A percentile compares a stretch with the other conserved stretches of the same genome.
Evolutionary conservation across 441 rosid genomes (phyloP).

Genomic region (Erodium chrysanthum): DNA sequence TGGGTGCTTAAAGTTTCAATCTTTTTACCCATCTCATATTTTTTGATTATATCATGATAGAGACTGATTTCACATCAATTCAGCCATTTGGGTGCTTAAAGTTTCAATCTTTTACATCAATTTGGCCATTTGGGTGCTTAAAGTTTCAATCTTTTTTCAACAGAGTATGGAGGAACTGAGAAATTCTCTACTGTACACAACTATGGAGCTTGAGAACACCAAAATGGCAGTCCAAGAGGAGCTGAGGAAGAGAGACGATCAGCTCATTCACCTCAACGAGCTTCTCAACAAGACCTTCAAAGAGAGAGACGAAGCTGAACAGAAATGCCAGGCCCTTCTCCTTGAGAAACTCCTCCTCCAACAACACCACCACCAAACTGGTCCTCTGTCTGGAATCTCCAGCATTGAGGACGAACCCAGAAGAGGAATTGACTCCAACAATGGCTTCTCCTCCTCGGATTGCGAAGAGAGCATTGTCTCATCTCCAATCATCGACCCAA

Average conservation of each 20-base stretch:
- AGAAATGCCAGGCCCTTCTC: constrained; percentile 37
- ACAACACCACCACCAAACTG: constrained; percentile 20
- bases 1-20: not conserved
- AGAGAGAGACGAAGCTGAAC: constrained; percentile 46
- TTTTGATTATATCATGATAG: no score
- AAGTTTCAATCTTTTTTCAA: constrained; percentile 13
- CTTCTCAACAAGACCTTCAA: constrained; percentile 34
- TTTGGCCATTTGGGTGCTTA: no score
- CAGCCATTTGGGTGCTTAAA: no score
- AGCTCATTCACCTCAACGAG: constrained; percentile 34
- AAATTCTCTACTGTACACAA: constrained; percentile 37
- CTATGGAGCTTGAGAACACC: constrained; percentile 52
- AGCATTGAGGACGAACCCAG: constrained; percentile 47
- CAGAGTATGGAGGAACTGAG: constrained; percentile 64
- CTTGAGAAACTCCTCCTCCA: constrained; percentile 30
- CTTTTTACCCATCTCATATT: constrained; percentile 1
- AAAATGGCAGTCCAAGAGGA: constrained; percentile 42
- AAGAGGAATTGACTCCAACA: constrained; percentile 33
- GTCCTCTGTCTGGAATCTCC: constrained; percentile 45
- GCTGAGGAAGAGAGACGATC: constrained; percentile 42
- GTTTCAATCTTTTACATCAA: no score
- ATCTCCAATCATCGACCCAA: constrained; percentile 36
- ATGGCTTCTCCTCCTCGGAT: constrained; percentile 56
- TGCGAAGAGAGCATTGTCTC: constrained; percentile 91
- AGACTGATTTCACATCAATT: no score